Evolutionary conservation across 2,329 filamentous ascomycete genomes (phyloP).

Genomic region (Ceratocystis destructans): DNA sequence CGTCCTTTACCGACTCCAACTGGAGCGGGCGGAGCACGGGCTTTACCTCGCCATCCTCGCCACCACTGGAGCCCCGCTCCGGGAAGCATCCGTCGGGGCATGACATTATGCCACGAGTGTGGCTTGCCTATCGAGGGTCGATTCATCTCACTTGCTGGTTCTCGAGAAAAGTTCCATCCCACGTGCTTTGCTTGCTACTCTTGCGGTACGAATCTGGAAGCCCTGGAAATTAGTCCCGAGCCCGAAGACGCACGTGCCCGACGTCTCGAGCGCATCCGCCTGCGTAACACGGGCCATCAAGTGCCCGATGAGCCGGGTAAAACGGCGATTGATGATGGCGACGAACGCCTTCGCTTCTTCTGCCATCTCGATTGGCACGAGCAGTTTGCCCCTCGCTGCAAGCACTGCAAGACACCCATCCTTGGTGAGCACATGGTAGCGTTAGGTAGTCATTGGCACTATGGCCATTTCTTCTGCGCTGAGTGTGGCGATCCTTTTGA

Average conservation of each 20-base stretch:
- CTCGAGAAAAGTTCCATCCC: constrained; percentile 68
- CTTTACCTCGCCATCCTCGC: constrained; percentile 30
- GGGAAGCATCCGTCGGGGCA: constrained; percentile 36
- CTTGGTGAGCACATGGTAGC: constrained; percentile 89
- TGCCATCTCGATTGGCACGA: constrained; percentile 99
- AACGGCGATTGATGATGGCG: constrained; percentile 57
- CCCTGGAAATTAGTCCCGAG: constrained; percentile 91
- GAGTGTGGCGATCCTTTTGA: constrained; percentile 95
- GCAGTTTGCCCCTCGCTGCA: constrained; percentile 79
- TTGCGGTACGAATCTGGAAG: constrained; percentile 79
- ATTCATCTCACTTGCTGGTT: constrained; percentile 69
- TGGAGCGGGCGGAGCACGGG: constrained; percentile 21
- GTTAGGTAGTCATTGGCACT: constrained; percentile 90
- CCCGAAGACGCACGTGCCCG: constrained; percentile 57
- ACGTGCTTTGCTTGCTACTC: constrained; percentile 83
- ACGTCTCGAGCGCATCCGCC: constrained; percentile 58
- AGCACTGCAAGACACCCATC: constrained; percentile 92
- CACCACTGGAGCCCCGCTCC: constrained; percentile 48
- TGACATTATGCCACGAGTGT: constrained; percentile 70
- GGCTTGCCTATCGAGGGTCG: constrained; percentile 74
- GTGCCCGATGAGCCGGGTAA: constrained; percentile 49
- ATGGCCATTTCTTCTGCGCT: constrained; percentile 96
- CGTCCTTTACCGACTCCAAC: constrained; percentile 38
- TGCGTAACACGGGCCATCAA: constrained; percentile 43
- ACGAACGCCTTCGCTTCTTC: constrained; percentile 69